phyloP scores from a whole-genome alignment of 164 flowering plant species.

The Vitis rupestris region DNA sequence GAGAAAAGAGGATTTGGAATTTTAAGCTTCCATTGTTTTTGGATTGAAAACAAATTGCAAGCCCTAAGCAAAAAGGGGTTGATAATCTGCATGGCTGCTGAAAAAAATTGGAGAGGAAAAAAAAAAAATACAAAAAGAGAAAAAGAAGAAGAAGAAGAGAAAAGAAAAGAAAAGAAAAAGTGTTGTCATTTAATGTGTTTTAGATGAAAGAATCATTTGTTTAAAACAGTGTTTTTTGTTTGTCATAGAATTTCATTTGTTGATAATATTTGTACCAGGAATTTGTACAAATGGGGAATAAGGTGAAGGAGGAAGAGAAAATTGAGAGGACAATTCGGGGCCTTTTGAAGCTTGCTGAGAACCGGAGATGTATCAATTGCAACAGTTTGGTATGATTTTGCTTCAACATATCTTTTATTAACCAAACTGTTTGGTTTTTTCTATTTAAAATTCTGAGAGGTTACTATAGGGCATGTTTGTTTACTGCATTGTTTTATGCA shows the following conservation, averaged over 20 bases:
- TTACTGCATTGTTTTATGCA: no score
- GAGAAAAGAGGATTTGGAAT: neutral
- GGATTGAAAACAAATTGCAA: neutral
- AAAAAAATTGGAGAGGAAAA: no score
- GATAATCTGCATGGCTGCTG: neutral
- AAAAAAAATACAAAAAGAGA: no score
- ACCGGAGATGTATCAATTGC: constrained; percentile 66
- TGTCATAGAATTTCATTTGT: neutral
- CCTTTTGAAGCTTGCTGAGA: constrained; percentile 52
- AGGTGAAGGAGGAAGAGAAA: constrained; percentile 49
- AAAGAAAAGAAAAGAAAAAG: no score
- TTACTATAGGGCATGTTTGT: no score
- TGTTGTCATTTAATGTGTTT: neutral
- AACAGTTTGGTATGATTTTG: constrained; percentile 45
- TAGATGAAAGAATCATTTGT: neutral
- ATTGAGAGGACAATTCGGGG: constrained; percentile 50
- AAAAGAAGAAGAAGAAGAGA: no score
- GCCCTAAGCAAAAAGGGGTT: neutral
- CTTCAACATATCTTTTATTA: neutral
- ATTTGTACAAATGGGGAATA: constrained; percentile 23
- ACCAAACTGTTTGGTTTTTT: neutral
- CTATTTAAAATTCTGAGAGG: no score
- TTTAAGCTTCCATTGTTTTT: neutral
- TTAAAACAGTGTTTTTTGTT: neutral
- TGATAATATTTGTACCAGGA: neutral